Evolutionary conservation across 495 filamentous ascomycete genomes (phyloP), one percentile per base, ranked within the genome.

Genomic region (Hyaloscypha bicolor): DNA sequence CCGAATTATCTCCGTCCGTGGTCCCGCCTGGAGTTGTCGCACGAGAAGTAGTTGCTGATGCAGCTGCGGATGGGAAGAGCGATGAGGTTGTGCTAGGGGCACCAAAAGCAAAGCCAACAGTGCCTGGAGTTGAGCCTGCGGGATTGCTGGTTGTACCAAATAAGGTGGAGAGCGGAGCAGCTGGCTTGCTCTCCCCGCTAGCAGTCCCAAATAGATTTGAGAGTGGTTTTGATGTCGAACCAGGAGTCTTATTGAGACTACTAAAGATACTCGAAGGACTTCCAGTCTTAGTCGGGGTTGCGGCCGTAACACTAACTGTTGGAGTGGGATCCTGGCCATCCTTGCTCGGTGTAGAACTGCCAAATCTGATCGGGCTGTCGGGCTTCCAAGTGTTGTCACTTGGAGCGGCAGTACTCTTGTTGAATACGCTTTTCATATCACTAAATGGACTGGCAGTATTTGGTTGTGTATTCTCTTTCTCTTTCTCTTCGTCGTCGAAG

Each of bases 301-400:
- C 67, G 16, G 76, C 69, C 56, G 72, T 78, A 14, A 78, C 67
- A 56, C 73, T 78, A 35, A 79, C 64, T 8, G 72, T 73, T 12
- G 80, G 73, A 60, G 73, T 52, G 29, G 72, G 65, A 21, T 21
- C 66, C 6, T 29, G n/a, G 9, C 12, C 32, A 25, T 25, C 33
- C 22, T 61, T 21, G 21, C 19, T 12, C 11, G 59, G 59, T 61
- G 73, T 59, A 56, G 37, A 56, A 55, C 25, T 59, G 39, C 62
- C 69, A 66, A 86, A 86, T 70, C 81, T 85, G 68, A 86, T 83
- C 6, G 85, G 79, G 32, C 75, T 79, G 64, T 80, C 76, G 11
- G 74, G 73, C 63, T 85, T 85, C 83, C 83, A 86, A 6, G 83
- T 85, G 42, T 86, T 72, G 55, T 83, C 78, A 31, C 52, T 37